Evolutionary conservation across 2,329 filamentous ascomycete species (phyloP).

Genomic region (Trichoderma hamatum): DNA sequence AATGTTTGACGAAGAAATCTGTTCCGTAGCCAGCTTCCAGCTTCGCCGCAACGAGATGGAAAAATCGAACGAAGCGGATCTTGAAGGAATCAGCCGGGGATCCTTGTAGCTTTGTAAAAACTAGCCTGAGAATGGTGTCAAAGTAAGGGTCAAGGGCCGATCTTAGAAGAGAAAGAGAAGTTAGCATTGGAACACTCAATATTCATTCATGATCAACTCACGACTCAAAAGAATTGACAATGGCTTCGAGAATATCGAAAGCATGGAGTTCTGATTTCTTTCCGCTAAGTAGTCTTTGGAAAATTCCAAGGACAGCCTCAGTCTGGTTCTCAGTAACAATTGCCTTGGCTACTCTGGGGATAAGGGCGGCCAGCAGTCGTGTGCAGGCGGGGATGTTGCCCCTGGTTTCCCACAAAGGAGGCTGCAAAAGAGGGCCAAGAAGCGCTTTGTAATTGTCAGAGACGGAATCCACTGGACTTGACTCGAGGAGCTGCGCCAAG

Average conservation of each 20-base stretch:
- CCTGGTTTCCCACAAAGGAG: constrained; percentile 85
- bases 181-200: not conserved
- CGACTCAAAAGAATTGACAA: constrained; percentile 73
- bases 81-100: constrained; percentile 76
- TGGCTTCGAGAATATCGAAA: constrained; percentile 86
- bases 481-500: constrained; percentile 85
- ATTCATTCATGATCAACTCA: constrained; percentile 47
- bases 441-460: constrained; percentile 80
- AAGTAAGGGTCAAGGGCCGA: constrained; percentile 74
- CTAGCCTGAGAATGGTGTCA: constrained; percentile 74
- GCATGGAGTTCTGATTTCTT: constrained; percentile 85
- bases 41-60: constrained; percentile 83
- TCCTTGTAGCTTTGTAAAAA: constrained; percentile 77
- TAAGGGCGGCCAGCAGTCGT: constrained; percentile 79
- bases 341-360: constrained; percentile 72
- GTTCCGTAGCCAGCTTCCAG: constrained; percentile 81
- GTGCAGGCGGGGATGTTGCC: constrained; percentile 93
- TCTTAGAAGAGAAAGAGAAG: constrained; percentile 42
- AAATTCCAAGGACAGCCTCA: constrained; percentile 89
- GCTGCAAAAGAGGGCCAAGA: constrained; percentile 75
- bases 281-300: constrained; percentile 81
- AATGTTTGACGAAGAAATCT: constrained; percentile 86
- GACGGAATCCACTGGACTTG: constrained; percentile 76
- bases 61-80: constrained; percentile 88
- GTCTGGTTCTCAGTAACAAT: constrained; percentile 81